Evolutionary conservation across 768 basidiomycete species (phyloP).

Genomic region (Boletus edulis): DNA sequence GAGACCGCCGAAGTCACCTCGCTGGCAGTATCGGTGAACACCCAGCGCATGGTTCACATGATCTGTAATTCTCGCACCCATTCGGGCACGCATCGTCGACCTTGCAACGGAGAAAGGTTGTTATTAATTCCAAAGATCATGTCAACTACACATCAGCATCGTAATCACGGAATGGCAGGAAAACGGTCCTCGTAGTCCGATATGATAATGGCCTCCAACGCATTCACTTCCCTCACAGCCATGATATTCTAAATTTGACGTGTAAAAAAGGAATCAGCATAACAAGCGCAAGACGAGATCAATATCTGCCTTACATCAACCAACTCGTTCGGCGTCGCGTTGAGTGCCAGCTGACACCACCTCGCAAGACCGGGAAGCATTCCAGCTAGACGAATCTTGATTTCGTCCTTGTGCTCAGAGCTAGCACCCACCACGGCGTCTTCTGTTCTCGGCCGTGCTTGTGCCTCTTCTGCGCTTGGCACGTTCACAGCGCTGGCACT

Average conservation of each 20-base stretch:
- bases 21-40: too few species aligned
- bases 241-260: conserved; percentile 48
- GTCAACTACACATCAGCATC: not conserved
- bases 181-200: conserved; percentile 59
- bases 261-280: conserved; percentile 3
- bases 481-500: conserved; percentile 11
- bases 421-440: conserved; percentile 12
- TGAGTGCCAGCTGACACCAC: conserved; percentile 71
- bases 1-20: too few species aligned
- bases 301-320: conserved; percentile 62
- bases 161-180: conserved; percentile 16
- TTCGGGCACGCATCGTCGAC: too few species aligned
- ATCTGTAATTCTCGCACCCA: too few species aligned
- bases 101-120: not conserved
- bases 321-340: conserved; percentile 73
- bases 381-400: conserved; percentile 69
- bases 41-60: too few species aligned
- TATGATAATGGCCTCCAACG: conserved; percentile 72
- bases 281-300: not conserved
- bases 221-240: conserved; percentile 60
- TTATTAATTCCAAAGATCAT: not conserved
- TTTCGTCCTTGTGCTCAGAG: conserved; percentile 30
- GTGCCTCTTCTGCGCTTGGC: conserved; percentile 10
- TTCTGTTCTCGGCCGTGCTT: conserved; percentile 9
- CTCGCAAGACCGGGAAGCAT: conserved; percentile 76